These are phyloP conservation scores for Malus asiatica DNA, from an alignment of 306 rosid genomes.

Conservation along the genomic window DNA sequence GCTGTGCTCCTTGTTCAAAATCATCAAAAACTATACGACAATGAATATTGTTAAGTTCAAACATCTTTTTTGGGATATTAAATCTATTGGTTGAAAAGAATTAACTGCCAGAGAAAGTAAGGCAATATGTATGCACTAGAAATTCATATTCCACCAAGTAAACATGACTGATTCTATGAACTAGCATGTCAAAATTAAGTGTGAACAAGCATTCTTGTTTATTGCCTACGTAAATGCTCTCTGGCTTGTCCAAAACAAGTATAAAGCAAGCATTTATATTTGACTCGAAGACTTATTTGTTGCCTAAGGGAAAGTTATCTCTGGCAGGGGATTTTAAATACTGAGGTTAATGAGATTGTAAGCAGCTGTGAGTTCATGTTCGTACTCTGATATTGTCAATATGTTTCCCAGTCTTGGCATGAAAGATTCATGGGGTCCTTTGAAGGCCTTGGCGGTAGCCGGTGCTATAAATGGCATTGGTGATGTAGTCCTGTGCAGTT, in stretches of 20 bases:
- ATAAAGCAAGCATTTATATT: neutral
- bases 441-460: slow-evolving; percentile 67
- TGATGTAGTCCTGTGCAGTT: slow-evolving; percentile 51
- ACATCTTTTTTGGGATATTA: neutral
- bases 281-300: neutral
- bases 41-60: neutral
- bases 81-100: neutral
- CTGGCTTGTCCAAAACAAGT: neutral
- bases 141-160: neutral
- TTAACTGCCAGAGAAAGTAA: neutral
- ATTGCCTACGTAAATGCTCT: neutral
- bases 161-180: neutral
- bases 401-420: slow-evolving; percentile 58
- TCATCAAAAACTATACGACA: neutral
- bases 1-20: neutral
- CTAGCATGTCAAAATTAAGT: neutral
- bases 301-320: neutral
- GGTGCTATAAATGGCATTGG: slow-evolving; percentile 57
- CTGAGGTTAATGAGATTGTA: neutral
- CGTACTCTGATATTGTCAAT: slow-evolving; percentile 4
- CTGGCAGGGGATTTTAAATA: neutral
- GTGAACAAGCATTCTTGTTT: neutral
- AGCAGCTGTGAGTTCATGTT: slow-evolving; percentile 3
- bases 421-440: slow-evolving; percentile 93
- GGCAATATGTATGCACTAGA: neutral